Percentiles rank a stretch among this genome's conserved stretches.
These are phyloP conservation scores for Plenodomus biglobosus DNA, from an alignment of 2,329 filamentous ascomycete species.

Conservation along the genomic window DNA sequence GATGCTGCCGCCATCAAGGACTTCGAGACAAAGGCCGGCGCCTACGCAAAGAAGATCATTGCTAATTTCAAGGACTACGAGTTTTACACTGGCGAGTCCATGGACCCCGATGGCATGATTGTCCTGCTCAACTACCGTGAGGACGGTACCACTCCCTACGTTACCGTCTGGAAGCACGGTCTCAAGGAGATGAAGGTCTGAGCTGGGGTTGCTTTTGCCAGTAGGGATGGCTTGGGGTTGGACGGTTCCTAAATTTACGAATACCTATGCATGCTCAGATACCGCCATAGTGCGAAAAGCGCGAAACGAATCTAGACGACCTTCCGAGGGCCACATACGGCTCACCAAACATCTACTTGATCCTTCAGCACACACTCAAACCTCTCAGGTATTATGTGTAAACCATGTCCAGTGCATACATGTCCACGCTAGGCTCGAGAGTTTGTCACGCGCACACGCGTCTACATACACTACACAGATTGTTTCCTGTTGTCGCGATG, in stretches of 20 bases:
- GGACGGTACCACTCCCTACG: slow-evolving; percentile 86
- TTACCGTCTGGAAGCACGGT: slow-evolving; percentile 95
- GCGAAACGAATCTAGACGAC: slow-evolving; percentile 35
- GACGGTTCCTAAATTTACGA: slow-evolving; percentile 39
- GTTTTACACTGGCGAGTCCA: slow-evolving; percentile 87
- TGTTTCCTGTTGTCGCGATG: too few relatives aligned
- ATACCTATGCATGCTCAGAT: slow-evolving; percentile 44
- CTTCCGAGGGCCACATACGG: slow-evolving; percentile 18
- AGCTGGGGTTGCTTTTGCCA: slow-evolving; percentile 12
- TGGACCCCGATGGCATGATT: slow-evolving; percentile 93
- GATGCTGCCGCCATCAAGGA: slow-evolving; percentile 66
- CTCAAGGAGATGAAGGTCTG: slow-evolving; percentile 90
- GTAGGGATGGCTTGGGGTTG: slow-evolving; percentile 20
- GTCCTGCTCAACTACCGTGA: slow-evolving; percentile 97
- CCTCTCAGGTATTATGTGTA: neutral
- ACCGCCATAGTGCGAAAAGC: slow-evolving; percentile 40
- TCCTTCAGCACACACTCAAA: neutral
- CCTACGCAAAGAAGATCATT: slow-evolving; percentile 79
- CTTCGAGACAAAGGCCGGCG: slow-evolving; percentile 76
- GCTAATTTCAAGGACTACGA: slow-evolving; percentile 94
- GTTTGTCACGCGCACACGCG: too few relatives aligned
- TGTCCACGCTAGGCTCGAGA: too few relatives aligned
- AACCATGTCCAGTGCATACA: too few relatives aligned
- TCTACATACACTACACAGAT: too few relatives aligned
- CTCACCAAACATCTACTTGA: neutral